Evolutionary conservation across 1,284 basidiomycete genomes (phyloP).

Genomic region (Irpex sp.): DNA sequence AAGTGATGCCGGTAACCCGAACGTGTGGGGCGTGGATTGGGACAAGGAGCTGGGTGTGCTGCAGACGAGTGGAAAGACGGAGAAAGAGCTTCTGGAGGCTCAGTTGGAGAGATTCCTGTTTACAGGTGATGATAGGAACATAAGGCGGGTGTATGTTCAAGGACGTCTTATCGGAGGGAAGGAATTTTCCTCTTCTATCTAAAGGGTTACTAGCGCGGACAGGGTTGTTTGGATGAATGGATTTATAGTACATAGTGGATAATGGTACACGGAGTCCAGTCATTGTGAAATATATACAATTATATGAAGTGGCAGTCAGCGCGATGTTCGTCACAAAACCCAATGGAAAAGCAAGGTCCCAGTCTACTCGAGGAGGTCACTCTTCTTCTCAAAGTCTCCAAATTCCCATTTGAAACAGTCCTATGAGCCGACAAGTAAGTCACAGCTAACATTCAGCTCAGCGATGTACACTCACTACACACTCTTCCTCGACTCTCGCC

Average conservation of each 20-base stretch:
- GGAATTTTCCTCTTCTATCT: constrained; percentile 20
- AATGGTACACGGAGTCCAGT: not conserved
- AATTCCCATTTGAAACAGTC: constrained; percentile 72
- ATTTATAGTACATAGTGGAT: not conserved
- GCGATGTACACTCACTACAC: constrained; percentile 39
- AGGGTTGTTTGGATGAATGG: no score
- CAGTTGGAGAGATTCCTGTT: constrained; percentile 76
- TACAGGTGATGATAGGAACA: constrained; percentile 87
- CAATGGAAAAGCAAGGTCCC: constrained; percentile 7
- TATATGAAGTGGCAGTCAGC: not conserved
- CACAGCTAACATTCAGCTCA: not conserved
- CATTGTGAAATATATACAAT: not conserved
- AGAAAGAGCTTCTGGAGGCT: constrained; percentile 36
- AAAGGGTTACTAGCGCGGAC: not conserved
- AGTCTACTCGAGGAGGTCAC: not conserved
- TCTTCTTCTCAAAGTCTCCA: constrained; percentile 40
- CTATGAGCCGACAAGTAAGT: constrained; percentile 27
- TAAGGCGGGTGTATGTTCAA: constrained; percentile 82
- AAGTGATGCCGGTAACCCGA: constrained; percentile 52
- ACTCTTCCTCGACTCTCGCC: constrained; percentile 32
- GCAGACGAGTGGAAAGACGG: constrained; percentile 14
- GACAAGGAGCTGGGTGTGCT: constrained; percentile 28
- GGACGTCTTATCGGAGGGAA: constrained; percentile 76
- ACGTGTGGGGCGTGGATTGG: constrained; percentile 52
- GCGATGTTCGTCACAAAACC: not conserved